Base-by-base conservation (phyloP, 768 basidiomycete genomes). In the Scleroderma bovista region DNA sequence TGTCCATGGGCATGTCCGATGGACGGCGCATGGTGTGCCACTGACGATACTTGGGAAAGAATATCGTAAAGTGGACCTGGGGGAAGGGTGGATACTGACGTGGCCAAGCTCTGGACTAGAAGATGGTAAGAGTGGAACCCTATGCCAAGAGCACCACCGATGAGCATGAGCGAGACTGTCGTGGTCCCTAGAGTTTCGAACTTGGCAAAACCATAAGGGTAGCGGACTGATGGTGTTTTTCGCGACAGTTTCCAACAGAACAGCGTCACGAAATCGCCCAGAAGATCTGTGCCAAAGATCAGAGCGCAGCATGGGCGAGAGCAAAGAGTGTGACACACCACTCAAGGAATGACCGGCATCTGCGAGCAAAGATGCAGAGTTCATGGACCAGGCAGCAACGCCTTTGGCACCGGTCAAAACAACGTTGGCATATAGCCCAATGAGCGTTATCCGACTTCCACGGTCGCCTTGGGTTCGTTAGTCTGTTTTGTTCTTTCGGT, bases 101-200 rank as follows among this genome's bases (percentile, higher is more conserved):
- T 80, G 22, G 77, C 68, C 40, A 97, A 78, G 15, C 84, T 80
- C 48, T 86, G 76, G 23, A 90, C 68, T 39, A 97, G 80, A 31
- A 94, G 81, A 65, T 86, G 76, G 58, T 88, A 93, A 2, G 93
- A 93, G 72, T 97, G 94, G 57, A 94, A 78, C 10, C 92, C 92
- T 46, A 93, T 87, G 47, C 87, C 89, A 16, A 88, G 73, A 2
- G 88, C 86, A 48, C 89, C 90, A 5, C 84, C 84, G 49, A 93
- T 81, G 52, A 99, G 79, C 29, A 97, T 78, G 44, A 96, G 70
- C 2, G 93, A 89, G 42, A 96, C 86, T 33, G 87, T 81, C 2
- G 89, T 81, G n/a, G 94, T 95, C 42, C 95, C 95, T 20, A 97
- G 74, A 5, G 93, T 93, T 69, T 99, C 95, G 57, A 93, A 95